Evolutionary conservation across 2,329 filamentous ascomycete genomes (phyloP).

Genomic region (Dothistroma septosporum): DNA sequence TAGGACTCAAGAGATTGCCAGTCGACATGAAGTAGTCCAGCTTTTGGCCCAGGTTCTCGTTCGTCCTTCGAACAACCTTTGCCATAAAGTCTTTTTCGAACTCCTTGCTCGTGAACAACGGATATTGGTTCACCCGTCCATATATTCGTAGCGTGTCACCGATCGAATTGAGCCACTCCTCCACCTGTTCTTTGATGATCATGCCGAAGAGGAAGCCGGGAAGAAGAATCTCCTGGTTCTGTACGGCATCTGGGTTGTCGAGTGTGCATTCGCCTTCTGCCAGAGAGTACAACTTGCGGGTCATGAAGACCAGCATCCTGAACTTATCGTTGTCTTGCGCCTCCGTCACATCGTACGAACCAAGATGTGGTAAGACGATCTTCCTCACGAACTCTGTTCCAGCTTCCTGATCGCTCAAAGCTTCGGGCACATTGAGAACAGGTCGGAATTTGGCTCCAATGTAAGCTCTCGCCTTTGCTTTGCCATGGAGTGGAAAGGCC

Average conservation of each 20-base stretch:
- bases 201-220: constrained; percentile 92
- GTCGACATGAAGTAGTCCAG: constrained; percentile 96
- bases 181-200: constrained; percentile 90
- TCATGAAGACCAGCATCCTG: constrained; percentile 90
- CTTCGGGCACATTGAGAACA: constrained; percentile 77
- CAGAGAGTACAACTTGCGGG: constrained; percentile 87
- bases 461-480: constrained; percentile 76
- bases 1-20: constrained; percentile 85
- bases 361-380: constrained; percentile 87
- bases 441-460: constrained; percentile 87
- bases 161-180: constrained; percentile 78
- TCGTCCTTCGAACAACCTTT: constrained; percentile 74
- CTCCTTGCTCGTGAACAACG: constrained; percentile 66
- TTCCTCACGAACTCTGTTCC: constrained; percentile 87
- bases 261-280: constrained; percentile 88
- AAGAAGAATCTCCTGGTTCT: constrained; percentile 91
- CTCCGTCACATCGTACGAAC: constrained; percentile 77
- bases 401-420: constrained; percentile 80
- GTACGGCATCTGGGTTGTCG: constrained; percentile 94
- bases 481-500: constrained; percentile 76
- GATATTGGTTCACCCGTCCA: constrained; percentile 48
- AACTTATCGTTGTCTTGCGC: constrained; percentile 89
- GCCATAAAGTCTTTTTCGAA: constrained; percentile 76
- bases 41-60: constrained; percentile 80
- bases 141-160: constrained; percentile 46